Evolutionary conservation across 2,329 filamentous ascomycete genomes (phyloP), one percentile per base, ranked within the genome.

Genomic region (Dothidotthia symphoricarpi): DNA sequence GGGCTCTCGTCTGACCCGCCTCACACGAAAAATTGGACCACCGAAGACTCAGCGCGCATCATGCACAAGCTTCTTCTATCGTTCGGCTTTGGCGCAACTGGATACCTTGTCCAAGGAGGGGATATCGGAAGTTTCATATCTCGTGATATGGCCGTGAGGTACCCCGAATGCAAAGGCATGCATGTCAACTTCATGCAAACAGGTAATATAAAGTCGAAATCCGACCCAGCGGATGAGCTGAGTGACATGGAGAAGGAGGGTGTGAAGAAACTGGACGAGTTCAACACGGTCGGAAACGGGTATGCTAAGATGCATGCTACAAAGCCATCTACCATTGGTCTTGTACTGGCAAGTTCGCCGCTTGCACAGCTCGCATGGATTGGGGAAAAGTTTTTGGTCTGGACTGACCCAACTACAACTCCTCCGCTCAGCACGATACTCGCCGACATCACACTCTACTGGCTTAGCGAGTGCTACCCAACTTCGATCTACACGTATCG

Each of bases 311-410:
- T 75, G 53, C 80, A 83, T 36, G 75, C 67, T 1, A 78, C 77
- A 0, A 62, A 74, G 7, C 75, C 80, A 0, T 67, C 71, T 0
- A 83, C 80, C 0, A 75, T 82, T 29, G 78, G 78, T 0, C 67
- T 80, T 4, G 74, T 70, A 0, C 59, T 83, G 1, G 66, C 71
- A 3, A 65, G 74, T 4, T 79, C 67, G 24, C 80, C 81, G 0
- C 44, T 83, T 1, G 75, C 77, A 0, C 53, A 83, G 14, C 67
- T 84, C 2, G 70, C 74, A 6, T 84, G 80, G 73, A 69, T 81
- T 16, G 75, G 73, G 3, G 78, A 81, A 48, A 81, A 80, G 53
- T 75, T 76, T 39, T 58, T 77, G 0, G 71, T 70, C 4, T 81
- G 76, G 77, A 66, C 64, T 2, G 76, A 80, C 43, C 47, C 49